Evolutionary conservation across 768 basidiomycete species (phyloP).

Genomic region (Boletus subparvulus): DNA sequence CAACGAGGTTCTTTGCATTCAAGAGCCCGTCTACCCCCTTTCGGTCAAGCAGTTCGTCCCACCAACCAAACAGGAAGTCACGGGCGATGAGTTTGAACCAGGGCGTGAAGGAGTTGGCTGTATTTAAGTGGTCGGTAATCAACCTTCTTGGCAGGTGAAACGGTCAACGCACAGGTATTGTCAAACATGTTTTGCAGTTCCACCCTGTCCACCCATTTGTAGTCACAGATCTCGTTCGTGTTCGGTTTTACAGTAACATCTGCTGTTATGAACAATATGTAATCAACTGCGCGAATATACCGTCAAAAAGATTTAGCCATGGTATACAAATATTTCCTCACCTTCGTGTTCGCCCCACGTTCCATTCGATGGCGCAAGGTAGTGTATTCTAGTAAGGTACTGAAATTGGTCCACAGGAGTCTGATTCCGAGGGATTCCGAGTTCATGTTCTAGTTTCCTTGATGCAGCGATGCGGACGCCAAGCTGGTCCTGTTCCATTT

Average conservation of each 20-base stretch:
- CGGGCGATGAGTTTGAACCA: conserved; percentile 99
- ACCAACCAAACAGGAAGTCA: conserved; percentile 97
- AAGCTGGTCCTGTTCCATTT: conserved; percentile 69
- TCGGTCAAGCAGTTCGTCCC: conserved; percentile 82
- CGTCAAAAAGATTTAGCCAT: conserved; percentile 2
- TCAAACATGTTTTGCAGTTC: conserved; percentile 93
- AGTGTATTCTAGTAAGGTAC: conserved; percentile 95
- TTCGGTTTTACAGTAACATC: conserved; percentile 84
- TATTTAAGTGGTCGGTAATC: not conserved
- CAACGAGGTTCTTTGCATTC: conserved; percentile 47
- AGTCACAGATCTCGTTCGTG: conserved; percentile 85
- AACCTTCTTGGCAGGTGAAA: not conserved
- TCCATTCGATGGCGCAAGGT: conserved; percentile 89
- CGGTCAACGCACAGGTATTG: conserved; percentile 54
- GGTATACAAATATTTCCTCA: conserved; percentile 32
- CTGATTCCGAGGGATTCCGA: conserved; percentile 82
- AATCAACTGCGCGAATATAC: conserved; percentile 71
- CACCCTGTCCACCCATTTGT: conserved; percentile 87
- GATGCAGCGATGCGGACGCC: conserved; percentile 91
- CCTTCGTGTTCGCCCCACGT: conserved; percentile 99
- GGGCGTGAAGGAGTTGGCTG: conserved; percentile 90
- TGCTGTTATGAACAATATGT: conserved; percentile 91
- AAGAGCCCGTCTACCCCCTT: conserved; percentile 56
- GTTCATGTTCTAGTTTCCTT: conserved; percentile 93
- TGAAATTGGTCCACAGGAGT: conserved; percentile 85